Evolutionary conservation across 352 stramenopile species (phyloP), one percentile per base, ranked within the genome.

Genomic region (Pythium sp.): DNA sequence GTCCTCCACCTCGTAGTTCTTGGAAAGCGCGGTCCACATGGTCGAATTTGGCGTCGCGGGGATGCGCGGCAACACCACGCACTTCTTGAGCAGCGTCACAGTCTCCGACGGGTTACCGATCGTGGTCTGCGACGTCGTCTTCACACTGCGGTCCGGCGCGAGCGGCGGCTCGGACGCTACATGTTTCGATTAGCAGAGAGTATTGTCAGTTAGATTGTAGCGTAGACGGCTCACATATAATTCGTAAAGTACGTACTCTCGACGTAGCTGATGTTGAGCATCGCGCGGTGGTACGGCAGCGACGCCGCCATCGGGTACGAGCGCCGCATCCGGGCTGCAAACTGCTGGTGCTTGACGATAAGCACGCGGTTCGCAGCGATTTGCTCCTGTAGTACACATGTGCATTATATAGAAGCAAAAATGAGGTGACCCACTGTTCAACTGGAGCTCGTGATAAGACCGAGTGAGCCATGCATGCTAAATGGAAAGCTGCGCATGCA

Each of bases 1-100:
- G 72, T 98, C 93, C 47, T 96, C 88, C 18, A 92, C 84, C 32
- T 86, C 74, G 70, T 91, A 94, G 62, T 94, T 95, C 49, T 90
- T 94, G 24, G 80, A 83, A 32, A 97, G 69, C 9, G 81, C 82
- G 38, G 86, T 94, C 86, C 86, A 94, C 86, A 91, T 92, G 30
- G 79, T 91, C 11, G 77, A 72, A 24, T 71, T 82, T n/a, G 84
- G 84, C 46, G 77, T 79, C 3, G 74, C 66, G 7, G 76, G 80
- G 3, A 92, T 68, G 41, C 73, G 72, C 18, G 84, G 84, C 51
- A 94, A 71, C 61, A 90, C 64, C 30, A 91, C 78, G 1, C 64
- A 58, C 4, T 69, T 66, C 47, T 80, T 79, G 58, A 62, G 55
- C 22, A 83, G 30, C n/a, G 59, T 73, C 56, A 75, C 41, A n/a